Percentiles rank a stretch among this genome's conserved stretches.
Conservation (phyloP, 768 basidiomycete species). For the Rubroboletus pulcherrimus region DNA sequence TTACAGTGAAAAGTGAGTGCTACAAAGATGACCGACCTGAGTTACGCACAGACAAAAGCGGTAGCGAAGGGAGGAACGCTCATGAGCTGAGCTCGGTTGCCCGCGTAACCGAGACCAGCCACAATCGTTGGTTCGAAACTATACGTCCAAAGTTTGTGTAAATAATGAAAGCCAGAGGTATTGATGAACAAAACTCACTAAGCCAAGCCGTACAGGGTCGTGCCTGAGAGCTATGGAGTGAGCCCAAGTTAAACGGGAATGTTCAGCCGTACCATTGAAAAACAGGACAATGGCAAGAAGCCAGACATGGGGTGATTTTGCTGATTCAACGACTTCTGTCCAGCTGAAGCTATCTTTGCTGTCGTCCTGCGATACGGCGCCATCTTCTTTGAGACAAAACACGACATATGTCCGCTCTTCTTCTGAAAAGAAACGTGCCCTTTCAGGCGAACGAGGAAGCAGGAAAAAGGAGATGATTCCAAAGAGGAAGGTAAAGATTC, state of each 20-base stretch:
- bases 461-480: slow-evolving; percentile 50
- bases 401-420: slow-evolving; percentile 48
- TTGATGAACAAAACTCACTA: slow-evolving; percentile 19
- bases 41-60: slow-evolving; percentile 44
- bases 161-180: slow-evolving; percentile 32
- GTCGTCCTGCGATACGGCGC: slow-evolving; percentile 40
- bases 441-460: slow-evolving; percentile 41
- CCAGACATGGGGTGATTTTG: slow-evolving; percentile 52
- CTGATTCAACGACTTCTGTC: slow-evolving; percentile 49
- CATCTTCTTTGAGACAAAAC: slow-evolving; percentile 17
- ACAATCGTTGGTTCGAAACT: slow-evolving; percentile 77
- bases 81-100: slow-evolving; percentile 55
- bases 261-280: slow-evolving; percentile 41
- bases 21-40: background rate
- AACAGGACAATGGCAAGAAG: slow-evolving; percentile 50
- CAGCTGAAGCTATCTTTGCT: slow-evolving; percentile 50
- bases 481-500: slow-evolving; percentile 57
- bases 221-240: slow-evolving; percentile 11
- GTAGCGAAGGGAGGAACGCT: slow-evolving; percentile 54
- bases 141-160: slow-evolving; percentile 26
- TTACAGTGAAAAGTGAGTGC: background rate
- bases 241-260: background rate
- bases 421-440: slow-evolving; percentile 48
- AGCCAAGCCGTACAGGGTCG: slow-evolving; percentile 13
- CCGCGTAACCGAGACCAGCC: slow-evolving; percentile 52